Evolutionary conservation across 192 early-diverging fungal genomes (phyloP).

Genomic region (Gryganskiella cystojenkinii): DNA sequence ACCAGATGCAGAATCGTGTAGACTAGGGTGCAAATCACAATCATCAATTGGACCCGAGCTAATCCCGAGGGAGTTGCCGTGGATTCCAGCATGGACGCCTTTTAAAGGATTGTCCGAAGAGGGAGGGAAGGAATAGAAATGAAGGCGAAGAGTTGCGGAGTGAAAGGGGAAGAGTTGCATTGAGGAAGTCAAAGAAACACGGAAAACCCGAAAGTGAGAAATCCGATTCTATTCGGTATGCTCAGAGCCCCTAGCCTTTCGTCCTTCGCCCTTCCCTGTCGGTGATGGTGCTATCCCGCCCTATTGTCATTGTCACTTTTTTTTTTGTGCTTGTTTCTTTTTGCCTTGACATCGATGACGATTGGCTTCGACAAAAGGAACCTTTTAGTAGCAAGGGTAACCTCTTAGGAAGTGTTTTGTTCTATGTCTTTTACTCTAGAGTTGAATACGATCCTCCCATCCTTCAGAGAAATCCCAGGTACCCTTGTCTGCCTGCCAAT

Average conservation of each 20-base stretch:
- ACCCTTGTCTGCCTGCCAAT: slow-evolving; percentile 10
- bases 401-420: neutral
- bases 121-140: neutral
- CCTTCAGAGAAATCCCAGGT: slow-evolving; percentile 41
- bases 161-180: neutral
- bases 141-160: neutral
- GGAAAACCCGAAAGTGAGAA: neutral
- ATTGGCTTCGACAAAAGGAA: no score
- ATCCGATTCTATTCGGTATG: neutral
- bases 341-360: no score
- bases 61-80: neutral
- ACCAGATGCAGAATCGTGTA: slow-evolving; percentile 20
- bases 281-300: no score
- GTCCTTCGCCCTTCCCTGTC: no score
- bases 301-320: no score
- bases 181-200: neutral
- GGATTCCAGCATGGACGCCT: neutral
- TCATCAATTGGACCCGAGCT: slow-evolving; percentile 9
- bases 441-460: slow-evolving; percentile 45
- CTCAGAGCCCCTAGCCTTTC: no score
- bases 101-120: neutral
- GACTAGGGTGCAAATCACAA: slow-evolving; percentile 1
- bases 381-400: no score
- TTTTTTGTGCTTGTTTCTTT: no score
- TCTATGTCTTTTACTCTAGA: slow-evolving; percentile 4